Conservation (phyloP, 2,329 filamentous ascomycete species). For the Trichophyton equinum region DNA sequence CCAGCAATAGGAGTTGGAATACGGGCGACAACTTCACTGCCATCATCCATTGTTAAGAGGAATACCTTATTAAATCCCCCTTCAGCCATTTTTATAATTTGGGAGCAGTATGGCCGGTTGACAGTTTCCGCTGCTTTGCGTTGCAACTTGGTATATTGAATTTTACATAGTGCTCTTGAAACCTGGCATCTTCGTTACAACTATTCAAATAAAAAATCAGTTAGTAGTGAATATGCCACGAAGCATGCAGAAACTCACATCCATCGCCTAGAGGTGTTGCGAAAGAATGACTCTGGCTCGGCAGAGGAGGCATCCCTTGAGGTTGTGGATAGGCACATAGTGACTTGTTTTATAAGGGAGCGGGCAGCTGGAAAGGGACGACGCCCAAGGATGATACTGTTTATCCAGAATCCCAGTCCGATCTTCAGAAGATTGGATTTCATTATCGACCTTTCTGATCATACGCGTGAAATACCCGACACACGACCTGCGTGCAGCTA, state of each 20-base stretch:
- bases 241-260: background rate
- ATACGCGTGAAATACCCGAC: too few relatives aligned
- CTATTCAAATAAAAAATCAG: background rate
- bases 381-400: background rate
- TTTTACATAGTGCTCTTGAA: conserved; percentile 8
- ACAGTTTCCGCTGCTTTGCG: conserved; percentile 11
- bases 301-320: background rate
- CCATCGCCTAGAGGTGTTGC: conserved; percentile 7
- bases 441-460: too few relatives aligned
- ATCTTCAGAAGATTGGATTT: too few relatives aligned
- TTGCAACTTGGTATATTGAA: conserved; percentile 7
- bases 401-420: too few relatives aligned
- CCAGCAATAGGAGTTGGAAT: conserved; percentile 20
- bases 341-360: background rate
- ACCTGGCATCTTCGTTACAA: conserved; percentile 9
- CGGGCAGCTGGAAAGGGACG: background rate
- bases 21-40: conserved; percentile 16
- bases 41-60: conserved; percentile 16
- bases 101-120: conserved; percentile 8
- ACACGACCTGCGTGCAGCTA: too few relatives aligned
- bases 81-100: conserved; percentile 21
- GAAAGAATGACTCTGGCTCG: conserved; percentile 1
- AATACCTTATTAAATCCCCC: conserved; percentile 21
- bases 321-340: background rate
- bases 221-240: background rate